These are phyloP conservation scores for Aspergillus kassunensis DNA, from an alignment of 495 filamentous ascomycete genomes.

Conservation along the genomic window DNA sequence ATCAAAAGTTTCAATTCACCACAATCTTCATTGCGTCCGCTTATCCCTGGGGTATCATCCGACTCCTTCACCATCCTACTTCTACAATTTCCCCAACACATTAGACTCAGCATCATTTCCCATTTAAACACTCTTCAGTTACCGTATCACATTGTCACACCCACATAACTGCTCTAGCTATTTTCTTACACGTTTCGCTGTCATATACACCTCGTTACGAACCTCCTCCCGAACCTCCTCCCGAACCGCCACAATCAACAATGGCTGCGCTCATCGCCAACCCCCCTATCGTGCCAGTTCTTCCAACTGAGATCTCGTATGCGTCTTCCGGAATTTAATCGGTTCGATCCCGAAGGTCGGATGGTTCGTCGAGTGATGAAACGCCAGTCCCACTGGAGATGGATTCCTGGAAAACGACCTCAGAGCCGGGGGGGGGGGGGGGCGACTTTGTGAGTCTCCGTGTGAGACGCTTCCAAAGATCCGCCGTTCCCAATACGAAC, in stretches of 20 bases:
- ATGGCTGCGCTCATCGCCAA: neutral
- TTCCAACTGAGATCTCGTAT: neutral
- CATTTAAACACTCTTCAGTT: too few relatives aligned
- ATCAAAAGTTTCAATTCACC: too few relatives aligned
- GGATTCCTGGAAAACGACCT: constrained; percentile 8
- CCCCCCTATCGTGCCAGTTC: neutral
- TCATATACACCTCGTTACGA: too few relatives aligned
- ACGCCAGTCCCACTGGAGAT: neutral
- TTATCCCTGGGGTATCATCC: too few relatives aligned
- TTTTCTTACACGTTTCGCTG: too few relatives aligned
- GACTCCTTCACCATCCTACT: too few relatives aligned
- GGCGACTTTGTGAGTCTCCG: neutral
- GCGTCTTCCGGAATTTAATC: neutral
- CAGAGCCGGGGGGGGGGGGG: constrained; percentile 4
- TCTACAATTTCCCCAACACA: too few relatives aligned
- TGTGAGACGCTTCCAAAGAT: neutral
- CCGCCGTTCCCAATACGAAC: neutral
- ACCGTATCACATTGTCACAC: too few relatives aligned
- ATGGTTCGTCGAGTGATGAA: constrained; percentile 5
- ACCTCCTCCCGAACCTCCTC: too few relatives aligned
- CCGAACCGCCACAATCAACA: neutral
- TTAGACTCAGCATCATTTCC: too few relatives aligned
- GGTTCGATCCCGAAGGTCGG: neutral
- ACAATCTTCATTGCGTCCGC: too few relatives aligned
- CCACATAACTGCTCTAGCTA: too few relatives aligned